Conservation (phyloP, 331 rosid species). For the Acacia pycnantha region DNA sequence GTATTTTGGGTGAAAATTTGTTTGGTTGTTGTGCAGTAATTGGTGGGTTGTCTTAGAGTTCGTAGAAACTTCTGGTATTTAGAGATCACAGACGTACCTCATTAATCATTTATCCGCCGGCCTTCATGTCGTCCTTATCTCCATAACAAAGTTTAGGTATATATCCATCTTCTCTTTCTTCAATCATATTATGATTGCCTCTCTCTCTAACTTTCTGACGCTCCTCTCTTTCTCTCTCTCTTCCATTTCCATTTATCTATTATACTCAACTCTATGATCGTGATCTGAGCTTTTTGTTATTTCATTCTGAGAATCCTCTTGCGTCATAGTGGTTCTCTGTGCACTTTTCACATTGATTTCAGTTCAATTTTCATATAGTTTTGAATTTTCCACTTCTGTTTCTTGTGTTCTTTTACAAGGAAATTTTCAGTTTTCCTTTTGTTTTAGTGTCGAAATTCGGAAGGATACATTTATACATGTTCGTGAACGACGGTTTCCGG, state of each 20-base stretch:
- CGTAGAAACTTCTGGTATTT: constrained; percentile 24
- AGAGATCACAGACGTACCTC: background rate
- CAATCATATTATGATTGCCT: background rate
- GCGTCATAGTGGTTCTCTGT: constrained; percentile 26
- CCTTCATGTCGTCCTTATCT: constrained; percentile 22
- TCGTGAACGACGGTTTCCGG: constrained; percentile 6
- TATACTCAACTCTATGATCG: background rate
- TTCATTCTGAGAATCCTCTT: constrained; percentile 34
- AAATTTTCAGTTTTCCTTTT: constrained; percentile 6
- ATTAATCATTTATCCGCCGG: background rate
- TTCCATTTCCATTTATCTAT: constrained; percentile 21
- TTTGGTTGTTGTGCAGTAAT: background rate
- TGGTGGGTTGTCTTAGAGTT: constrained; percentile 22
- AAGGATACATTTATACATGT: background rate
- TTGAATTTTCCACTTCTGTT: constrained; percentile 8
- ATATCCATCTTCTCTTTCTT: constrained; percentile 23
- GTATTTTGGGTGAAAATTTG: background rate
- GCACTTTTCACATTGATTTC: background rate
- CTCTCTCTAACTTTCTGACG: constrained; percentile 9
- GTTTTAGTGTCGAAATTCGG: background rate
- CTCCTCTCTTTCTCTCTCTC: too few relatives aligned
- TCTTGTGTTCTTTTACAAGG: constrained; percentile 10
- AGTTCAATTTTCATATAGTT: background rate
- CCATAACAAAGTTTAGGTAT: constrained; percentile 14
- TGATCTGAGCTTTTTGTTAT: constrained; percentile 26